Evolutionary conservation across 148 eudicot species (phyloP), one percentile per base, ranked within the genome.

Genomic region (Rhododendron mucronatum): DNA sequence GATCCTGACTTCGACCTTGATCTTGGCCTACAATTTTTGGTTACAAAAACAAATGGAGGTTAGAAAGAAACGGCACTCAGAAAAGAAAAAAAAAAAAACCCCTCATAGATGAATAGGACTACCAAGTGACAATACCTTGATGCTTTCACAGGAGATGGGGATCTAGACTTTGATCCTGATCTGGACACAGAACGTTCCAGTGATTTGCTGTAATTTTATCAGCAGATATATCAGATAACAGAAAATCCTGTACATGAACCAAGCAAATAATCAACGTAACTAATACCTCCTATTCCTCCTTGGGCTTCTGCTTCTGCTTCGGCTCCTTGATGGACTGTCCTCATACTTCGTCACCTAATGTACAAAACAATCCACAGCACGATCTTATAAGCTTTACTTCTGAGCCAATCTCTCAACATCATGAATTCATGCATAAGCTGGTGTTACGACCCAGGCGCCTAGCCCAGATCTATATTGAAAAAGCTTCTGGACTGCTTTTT

Each of bases 281-380:
- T 21, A 28, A 53, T 86, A 95, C 97, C 98, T 95, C 88, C 90
- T 91, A 51, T 89, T 90, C 93, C 90, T 93, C 86, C 92, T 92
- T 61, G 93, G 93, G 81, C 92, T 92, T 88, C 93, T 83, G 90
- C 93, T 92, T 69, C 87, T 87, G 81, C 93, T 92, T 18, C 87
- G 94, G 89, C 97, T 94, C 90, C 99, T 92, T 51, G 93, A 91
- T 28, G 94, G 93, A 87, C 95, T 93, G 83, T 90, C 83, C 57
- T 94, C 97, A 73, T 59, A 90, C 87, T 85, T 94, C 86, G 87
- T 93, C 55, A 97, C 98, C 99, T 97, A 9, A 75, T 12, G 26
- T 15, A 26, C 53, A 9, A 74, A 33, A 33, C 44, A 85, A 45
- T 15, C 10, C 77, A 21, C 7, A 74, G 23, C 20, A 82, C n/a